Evolutionary conservation across 805 yeast genomes (phyloP).

Genomic region (Ogataea kodamae): DNA sequence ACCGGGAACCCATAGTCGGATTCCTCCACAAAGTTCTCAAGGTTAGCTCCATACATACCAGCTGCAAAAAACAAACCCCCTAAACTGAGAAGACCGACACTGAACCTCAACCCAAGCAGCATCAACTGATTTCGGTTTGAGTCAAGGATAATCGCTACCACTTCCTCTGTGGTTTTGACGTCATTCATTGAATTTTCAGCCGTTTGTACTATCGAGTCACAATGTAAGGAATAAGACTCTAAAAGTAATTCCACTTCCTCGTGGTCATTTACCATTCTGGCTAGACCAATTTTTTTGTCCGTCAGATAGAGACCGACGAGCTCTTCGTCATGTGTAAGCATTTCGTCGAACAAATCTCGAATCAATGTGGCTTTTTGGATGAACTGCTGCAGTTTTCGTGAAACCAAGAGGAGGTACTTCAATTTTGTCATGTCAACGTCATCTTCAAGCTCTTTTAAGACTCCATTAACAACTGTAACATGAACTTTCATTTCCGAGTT

Average conservation of each 20-base stretch:
- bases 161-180: constrained; percentile 90
- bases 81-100: constrained; percentile 77
- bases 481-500: constrained; percentile 87
- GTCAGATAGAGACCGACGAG: constrained; percentile 77
- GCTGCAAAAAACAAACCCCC: constrained; percentile 80
- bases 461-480: constrained; percentile 67
- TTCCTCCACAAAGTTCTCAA: constrained; percentile 89
- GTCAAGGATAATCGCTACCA: constrained; percentile 87
- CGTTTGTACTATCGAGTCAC: constrained; percentile 92
- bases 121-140: constrained; percentile 91
- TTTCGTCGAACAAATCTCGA: constrained; percentile 78
- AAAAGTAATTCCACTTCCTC: constrained; percentile 85
- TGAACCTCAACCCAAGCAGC: constrained; percentile 79
- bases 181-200: constrained; percentile 75
- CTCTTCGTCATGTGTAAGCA: constrained; percentile 84
- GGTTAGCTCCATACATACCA: constrained; percentile 92
- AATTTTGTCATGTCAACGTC: constrained; percentile 78
- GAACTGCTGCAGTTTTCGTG: constrained; percentile 80
- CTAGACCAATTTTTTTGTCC: constrained; percentile 44
- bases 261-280: constrained; percentile 60
- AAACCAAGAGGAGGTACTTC: constrained; percentile 73
- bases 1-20: constrained; percentile 62
- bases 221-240: constrained; percentile 86
- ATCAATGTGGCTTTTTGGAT: constrained; percentile 79
- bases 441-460: constrained; percentile 73